Conservation (phyloP, 2,329 filamentous ascomycete species). For the Paraphaeosphaeria minitans region DNA sequence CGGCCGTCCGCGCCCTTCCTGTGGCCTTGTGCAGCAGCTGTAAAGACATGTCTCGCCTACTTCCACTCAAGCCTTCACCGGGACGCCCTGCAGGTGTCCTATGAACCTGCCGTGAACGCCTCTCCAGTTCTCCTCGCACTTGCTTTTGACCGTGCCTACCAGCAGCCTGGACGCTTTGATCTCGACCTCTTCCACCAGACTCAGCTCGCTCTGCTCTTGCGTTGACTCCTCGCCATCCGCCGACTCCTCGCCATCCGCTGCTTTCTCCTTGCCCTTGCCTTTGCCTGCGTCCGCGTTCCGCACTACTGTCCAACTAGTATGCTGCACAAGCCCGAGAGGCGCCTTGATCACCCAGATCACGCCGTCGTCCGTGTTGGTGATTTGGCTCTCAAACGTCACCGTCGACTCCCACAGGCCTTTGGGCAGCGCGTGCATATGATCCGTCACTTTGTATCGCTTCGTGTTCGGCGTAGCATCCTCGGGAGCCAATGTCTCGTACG, state of each 20-base stretch:
- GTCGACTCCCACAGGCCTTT: slow-evolving; percentile 45
- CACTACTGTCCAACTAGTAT: slow-evolving; percentile 38
- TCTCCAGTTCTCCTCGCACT: slow-evolving; percentile 45
- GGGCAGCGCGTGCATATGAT: slow-evolving; percentile 44
- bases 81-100: slow-evolving; percentile 25
- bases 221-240: slow-evolving; percentile 10
- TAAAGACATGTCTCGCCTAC: not conserved
- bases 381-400: slow-evolving; percentile 40
- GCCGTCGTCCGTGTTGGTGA: slow-evolving; percentile 42
- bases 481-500: slow-evolving; percentile 35
- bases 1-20: not conserved
- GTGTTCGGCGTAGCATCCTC: slow-evolving; percentile 27
- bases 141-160: slow-evolving; percentile 42
- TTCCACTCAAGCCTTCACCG: slow-evolving; percentile 12
- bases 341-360: slow-evolving; percentile 44
- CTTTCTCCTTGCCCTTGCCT: too few species aligned
- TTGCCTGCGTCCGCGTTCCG: slow-evolving; percentile 24
- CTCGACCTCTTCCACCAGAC: slow-evolving; percentile 44
- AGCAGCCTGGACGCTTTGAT: slow-evolving; percentile 41
- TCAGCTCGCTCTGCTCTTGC: slow-evolving; percentile 33
- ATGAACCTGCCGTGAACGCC: slow-evolving; percentile 40
- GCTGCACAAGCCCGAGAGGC: slow-evolving; percentile 41
- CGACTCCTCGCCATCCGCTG: too few species aligned
- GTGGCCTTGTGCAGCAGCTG: not conserved
- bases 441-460: slow-evolving; percentile 46